A percentile compares a stretch with the other conserved stretches of the same genome.
phyloP scores from a whole-genome alignment of 1,139 yeast species.

The Suhomyces bribrorum region DNA sequence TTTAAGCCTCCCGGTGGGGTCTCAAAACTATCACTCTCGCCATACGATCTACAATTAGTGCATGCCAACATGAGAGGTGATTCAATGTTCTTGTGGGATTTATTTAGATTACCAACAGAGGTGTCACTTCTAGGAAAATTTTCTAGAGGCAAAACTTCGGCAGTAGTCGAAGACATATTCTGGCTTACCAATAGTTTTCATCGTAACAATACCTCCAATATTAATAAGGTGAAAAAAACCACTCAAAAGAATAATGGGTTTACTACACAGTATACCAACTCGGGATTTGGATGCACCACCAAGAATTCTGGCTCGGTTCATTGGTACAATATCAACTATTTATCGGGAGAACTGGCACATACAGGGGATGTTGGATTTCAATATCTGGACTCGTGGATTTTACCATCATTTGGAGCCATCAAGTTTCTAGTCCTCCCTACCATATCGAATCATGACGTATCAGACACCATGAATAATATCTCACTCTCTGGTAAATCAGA shows the following conservation, averaged over 20 bases:
- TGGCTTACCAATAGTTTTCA: conserved; percentile 48
- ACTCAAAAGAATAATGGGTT: neutral
- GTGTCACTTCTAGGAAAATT: conserved; percentile 61
- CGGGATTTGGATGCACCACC: conserved; percentile 58
- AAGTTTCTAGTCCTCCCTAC: conserved; percentile 35
- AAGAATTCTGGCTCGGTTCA: conserved; percentile 62
- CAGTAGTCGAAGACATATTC: conserved; percentile 49
- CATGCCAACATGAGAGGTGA: conserved; percentile 65
- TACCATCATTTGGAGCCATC: conserved; percentile 37
- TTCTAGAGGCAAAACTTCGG: conserved; percentile 64
- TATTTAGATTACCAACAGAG: conserved; percentile 52
- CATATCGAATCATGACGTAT: conserved; percentile 5
- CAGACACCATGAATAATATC: neutral
- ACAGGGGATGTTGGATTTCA: conserved; percentile 19
- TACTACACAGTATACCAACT: conserved; percentile 29
- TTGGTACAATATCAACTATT: conserved; percentile 53
- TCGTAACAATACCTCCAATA: neutral
- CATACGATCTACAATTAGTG: conserved; percentile 60
- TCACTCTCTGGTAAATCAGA: neutral
- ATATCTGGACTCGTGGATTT: conserved; percentile 44
- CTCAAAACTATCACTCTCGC: conserved; percentile 60
- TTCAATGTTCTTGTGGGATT: conserved; percentile 64
- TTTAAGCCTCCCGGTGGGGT: conserved; percentile 64
- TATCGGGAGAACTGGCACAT: conserved; percentile 35
- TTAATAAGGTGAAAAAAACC: neutral